A percentile compares a stretch with the other conserved stretches of the same genome.
phyloP scores from a whole-genome alignment of 805 yeast genomes.

The Cyberlindnera americana region DNA sequence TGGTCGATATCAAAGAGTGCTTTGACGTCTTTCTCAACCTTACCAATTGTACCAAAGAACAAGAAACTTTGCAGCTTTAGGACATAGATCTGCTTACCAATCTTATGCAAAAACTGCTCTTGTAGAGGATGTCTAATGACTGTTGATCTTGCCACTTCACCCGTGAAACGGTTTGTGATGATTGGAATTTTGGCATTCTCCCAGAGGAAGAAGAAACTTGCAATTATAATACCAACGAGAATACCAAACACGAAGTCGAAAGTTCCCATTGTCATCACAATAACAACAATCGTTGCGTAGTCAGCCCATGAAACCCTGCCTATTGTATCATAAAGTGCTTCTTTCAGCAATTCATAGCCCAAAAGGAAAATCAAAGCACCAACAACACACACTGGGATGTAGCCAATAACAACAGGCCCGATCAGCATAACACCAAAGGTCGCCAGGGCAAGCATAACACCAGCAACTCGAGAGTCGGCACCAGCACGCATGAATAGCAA shows the following conservation, averaged over 20 bases:
- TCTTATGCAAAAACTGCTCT: slow-evolving; percentile 75
- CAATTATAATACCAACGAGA: slow-evolving; percentile 82
- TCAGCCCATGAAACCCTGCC: slow-evolving; percentile 75
- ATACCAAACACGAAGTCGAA: slow-evolving; percentile 95
- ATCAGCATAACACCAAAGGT: slow-evolving; percentile 77
- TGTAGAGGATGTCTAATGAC: slow-evolving; percentile 89
- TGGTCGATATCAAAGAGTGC: slow-evolving; percentile 50
- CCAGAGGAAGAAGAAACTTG: slow-evolving; percentile 92
- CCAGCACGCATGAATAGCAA: slow-evolving; percentile 92
- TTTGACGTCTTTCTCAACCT: slow-evolving; percentile 76
- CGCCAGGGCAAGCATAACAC: slow-evolving; percentile 80
- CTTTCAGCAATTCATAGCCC: slow-evolving; percentile 87
- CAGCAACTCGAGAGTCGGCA: slow-evolving; percentile 85
- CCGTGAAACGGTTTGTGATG: slow-evolving; percentile 77
- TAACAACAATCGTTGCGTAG: slow-evolving; percentile 76
- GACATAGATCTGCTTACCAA: slow-evolving; percentile 88
- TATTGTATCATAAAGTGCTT: slow-evolving; percentile 80
- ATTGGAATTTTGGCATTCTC: slow-evolving; percentile 85
- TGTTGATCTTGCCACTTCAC: slow-evolving; percentile 85
- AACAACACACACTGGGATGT: slow-evolving; percentile 92
- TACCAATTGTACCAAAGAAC: slow-evolving; percentile 94
- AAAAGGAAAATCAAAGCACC: slow-evolving; percentile 86
- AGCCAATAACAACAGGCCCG: slow-evolving; percentile 93
- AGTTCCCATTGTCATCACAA: slow-evolving; percentile 92
- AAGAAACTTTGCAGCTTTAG: slow-evolving; percentile 83